phyloP scores from a whole-genome alignment of 208 protist species.

The Naegleria fowleri region DNA sequence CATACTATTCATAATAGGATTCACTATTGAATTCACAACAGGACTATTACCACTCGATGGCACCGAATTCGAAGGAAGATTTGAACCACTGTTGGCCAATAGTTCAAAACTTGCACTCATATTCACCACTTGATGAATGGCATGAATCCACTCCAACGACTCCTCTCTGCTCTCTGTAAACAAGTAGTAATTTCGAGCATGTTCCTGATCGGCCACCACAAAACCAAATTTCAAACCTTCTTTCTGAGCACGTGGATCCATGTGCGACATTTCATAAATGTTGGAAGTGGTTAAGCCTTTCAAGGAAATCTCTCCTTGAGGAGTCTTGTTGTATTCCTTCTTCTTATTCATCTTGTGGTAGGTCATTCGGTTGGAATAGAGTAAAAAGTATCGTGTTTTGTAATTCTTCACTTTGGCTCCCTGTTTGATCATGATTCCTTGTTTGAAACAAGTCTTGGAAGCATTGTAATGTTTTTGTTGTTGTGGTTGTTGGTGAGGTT shows the following conservation, averaged over 20 bases:
- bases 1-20: too few relatives aligned
- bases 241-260: not conserved
- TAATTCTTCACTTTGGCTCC: not conserved
- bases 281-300: not conserved
- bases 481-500: too few relatives aligned
- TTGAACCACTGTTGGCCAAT: too few relatives aligned
- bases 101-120: not conserved
- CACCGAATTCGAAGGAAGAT: too few relatives aligned
- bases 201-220: not conserved
- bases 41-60: too few relatives aligned
- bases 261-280: not conserved
- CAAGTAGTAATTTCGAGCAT: not conserved
- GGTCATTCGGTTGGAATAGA: not conserved
- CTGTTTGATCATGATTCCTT: not conserved
- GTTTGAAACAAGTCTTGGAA: not conserved
- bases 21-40: too few relatives aligned
- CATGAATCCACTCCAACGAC: not conserved
- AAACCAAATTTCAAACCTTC: not conserved
- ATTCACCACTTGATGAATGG: not conserved
- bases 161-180: not conserved
- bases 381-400: not conserved
- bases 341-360: not conserved
- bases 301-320: not conserved
- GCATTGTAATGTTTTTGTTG: not conserved
- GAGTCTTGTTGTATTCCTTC: not conserved